phyloP scores from a whole-genome alignment of 768 basidiomycete species.

The Xerocomellus chrysenteron region DNA sequence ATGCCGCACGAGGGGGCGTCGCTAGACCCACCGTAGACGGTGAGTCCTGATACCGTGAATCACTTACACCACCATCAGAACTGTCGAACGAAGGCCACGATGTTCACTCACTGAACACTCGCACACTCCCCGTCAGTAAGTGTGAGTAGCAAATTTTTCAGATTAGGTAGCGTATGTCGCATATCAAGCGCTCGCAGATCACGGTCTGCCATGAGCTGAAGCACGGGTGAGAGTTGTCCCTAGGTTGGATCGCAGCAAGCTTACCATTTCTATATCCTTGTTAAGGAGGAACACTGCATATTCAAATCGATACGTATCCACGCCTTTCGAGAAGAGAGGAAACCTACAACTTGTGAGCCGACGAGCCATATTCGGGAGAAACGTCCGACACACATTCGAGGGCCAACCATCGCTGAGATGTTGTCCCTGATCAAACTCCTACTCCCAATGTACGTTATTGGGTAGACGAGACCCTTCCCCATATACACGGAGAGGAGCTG shows the following conservation, averaged over 20 bases:
- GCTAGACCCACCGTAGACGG: constrained; percentile 21
- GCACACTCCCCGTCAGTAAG: constrained; percentile 69
- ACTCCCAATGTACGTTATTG: constrained; percentile 87
- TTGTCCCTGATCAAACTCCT: constrained; percentile 89
- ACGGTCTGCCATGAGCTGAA: constrained; percentile 87
- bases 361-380: background rate
- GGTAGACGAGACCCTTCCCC: constrained; percentile 78
- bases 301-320: constrained; percentile 96
- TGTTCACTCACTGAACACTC: constrained; percentile 42
- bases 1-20: constrained; percentile 22
- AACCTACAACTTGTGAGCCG: constrained; percentile 57
- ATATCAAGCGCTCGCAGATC: constrained; percentile 87
- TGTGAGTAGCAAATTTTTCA: constrained; percentile 90
- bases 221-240: constrained; percentile 5
- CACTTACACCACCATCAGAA: constrained; percentile 19
- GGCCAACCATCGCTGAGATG: constrained; percentile 94
- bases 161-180: constrained; percentile 93
- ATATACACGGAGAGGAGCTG: constrained; percentile 80
- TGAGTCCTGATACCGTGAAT: constrained; percentile 20
- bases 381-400: constrained; percentile 71
- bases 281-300: constrained; percentile 97
- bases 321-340: constrained; percentile 90
- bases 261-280: constrained; percentile 94
- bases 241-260: background rate
- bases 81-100: background rate